Evolutionary conservation across 139 green algal genomes (phyloP), one percentile per base, ranked within the genome.

Genomic region (Chlorella sp.): DNA sequence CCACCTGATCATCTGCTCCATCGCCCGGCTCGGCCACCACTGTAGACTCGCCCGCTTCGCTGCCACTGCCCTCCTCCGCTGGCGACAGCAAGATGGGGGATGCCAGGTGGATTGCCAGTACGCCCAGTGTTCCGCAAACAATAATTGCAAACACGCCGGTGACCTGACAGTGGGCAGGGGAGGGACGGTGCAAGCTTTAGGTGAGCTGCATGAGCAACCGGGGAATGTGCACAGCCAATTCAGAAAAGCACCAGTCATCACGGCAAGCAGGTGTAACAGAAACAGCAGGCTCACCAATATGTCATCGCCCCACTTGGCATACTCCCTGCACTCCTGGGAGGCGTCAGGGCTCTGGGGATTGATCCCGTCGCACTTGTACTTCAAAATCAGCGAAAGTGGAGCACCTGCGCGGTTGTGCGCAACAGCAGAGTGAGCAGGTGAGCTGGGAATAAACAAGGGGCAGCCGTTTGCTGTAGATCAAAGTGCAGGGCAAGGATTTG

Each of bases 101-200:
- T 30, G 87, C 55, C 38, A 85, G 74, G 68, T 89, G 87, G 71
- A 95, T 91, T 39, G 89, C 44, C 41, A 93, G 25, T n/a, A 85
- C 87, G 32, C 94, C 94, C 18, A 94, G 36, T 12, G 90, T 93
- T 39, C 83, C 93, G 70, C 89, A 95, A 41, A 97, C 87, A 71
- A 97, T 84, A 86, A 97, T 97, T 74, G 87, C 88, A 85, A 96
- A 95, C 28, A 95, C 87, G 39, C 88, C 91, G 4, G 89, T 93
- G 11, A 80, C 73, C 38, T 89, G 41, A 6, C 1, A 23, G 74
- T 30, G 30, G 28, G 21, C 23, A 21, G 51, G 26, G 9, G 20
- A 38, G 32, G 57, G 23, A 16, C 36, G 28, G 23, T 30, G 56
- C 57, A 60, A 20, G 4, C 21, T 3, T 62, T 21, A 20, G 3